Conservation (phyloP, 169 alveolate species). For the Cyclospora cayetanensis region DNA sequence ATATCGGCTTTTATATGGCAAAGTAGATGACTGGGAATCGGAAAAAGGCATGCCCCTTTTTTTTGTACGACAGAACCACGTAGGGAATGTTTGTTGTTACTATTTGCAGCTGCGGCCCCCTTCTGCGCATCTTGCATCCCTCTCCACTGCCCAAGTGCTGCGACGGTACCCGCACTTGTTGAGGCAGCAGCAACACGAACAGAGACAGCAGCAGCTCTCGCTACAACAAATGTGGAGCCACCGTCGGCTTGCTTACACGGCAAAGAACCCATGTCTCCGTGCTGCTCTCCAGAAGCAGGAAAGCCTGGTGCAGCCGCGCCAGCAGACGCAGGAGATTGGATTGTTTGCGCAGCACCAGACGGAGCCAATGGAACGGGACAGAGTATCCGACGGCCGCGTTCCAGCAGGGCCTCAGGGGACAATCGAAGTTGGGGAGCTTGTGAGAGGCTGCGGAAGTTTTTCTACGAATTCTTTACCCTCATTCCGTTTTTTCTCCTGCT, state of each 20-base stretch:
- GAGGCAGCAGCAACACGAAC: neutral
- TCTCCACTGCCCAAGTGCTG: neutral
- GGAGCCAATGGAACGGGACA: neutral
- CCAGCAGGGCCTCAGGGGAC: conserved; percentile 3
- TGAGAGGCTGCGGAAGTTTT: neutral
- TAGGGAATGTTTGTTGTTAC: no score
- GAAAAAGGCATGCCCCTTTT: no score
- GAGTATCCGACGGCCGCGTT: conserved; percentile 5
- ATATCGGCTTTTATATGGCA: no score
- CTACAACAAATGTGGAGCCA: neutral
- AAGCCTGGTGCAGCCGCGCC: neutral
- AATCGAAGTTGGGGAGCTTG: conserved; percentile 36
- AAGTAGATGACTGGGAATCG: no score
- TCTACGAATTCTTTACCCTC: neutral
- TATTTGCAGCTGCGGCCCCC: neutral
- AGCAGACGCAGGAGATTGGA: neutral
- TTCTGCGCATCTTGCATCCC: neutral
- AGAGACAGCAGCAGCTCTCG: neutral
- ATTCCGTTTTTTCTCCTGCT: neutral
- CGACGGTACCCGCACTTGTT: neutral
- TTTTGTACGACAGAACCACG: no score
- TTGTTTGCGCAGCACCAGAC: conserved; percentile 36
- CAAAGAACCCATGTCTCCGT: neutral
- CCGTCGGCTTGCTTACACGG: neutral
- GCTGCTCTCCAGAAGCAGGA: neutral